These are phyloP conservation scores for Trametes meyenii DNA, from an alignment of 768 basidiomycete genomes.

Conservation along the genomic window DNA sequence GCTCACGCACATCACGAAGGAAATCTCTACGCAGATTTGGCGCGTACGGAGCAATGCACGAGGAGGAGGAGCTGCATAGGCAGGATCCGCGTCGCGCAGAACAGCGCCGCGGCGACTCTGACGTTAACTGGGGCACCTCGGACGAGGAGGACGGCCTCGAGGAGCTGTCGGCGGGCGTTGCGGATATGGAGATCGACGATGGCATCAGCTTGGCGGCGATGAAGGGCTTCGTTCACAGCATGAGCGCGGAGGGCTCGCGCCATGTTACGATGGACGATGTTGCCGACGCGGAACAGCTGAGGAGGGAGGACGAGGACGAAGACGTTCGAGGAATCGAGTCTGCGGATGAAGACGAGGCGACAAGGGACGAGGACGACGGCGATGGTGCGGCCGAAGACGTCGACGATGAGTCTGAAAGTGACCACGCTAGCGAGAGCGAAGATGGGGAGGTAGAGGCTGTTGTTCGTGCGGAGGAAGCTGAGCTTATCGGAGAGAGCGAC, in stretches of 20 bases:
- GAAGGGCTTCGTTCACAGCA: slow-evolving; percentile 54
- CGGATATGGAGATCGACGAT: slow-evolving; percentile 68
- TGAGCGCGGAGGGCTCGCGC: slow-evolving; percentile 48
- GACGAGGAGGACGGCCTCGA: slow-evolving; percentile 39
- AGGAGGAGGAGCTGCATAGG: slow-evolving; percentile 53
- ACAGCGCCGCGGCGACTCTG: slow-evolving; percentile 63
- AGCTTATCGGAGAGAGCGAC: slow-evolving; percentile 17
- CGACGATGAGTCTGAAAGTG: background rate
- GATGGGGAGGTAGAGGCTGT: slow-evolving; percentile 22
- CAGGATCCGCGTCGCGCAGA: slow-evolving; percentile 48
- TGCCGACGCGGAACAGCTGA: slow-evolving; percentile 53
- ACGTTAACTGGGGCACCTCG: slow-evolving; percentile 63
- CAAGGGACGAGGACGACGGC: slow-evolving; percentile 27
- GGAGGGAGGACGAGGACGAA: slow-evolving; percentile 39
- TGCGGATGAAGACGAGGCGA: slow-evolving; percentile 5
- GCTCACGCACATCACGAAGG: slow-evolving; percentile 26
- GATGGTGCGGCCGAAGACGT: slow-evolving; percentile 19
- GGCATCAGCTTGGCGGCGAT: slow-evolving; percentile 51
- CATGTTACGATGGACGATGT: slow-evolving; percentile 71
- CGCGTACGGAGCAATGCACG: slow-evolving; percentile 54
- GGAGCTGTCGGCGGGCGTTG: slow-evolving; percentile 40
- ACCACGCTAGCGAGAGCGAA: slow-evolving; percentile 5
- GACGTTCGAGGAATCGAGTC: slow-evolving; percentile 9
- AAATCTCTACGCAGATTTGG: slow-evolving; percentile 41
- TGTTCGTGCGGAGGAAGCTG: slow-evolving; percentile 26